phyloP scores from a whole-genome alignment of 2,329 filamentous ascomycete species.

The Penicillium sp. region DNA sequence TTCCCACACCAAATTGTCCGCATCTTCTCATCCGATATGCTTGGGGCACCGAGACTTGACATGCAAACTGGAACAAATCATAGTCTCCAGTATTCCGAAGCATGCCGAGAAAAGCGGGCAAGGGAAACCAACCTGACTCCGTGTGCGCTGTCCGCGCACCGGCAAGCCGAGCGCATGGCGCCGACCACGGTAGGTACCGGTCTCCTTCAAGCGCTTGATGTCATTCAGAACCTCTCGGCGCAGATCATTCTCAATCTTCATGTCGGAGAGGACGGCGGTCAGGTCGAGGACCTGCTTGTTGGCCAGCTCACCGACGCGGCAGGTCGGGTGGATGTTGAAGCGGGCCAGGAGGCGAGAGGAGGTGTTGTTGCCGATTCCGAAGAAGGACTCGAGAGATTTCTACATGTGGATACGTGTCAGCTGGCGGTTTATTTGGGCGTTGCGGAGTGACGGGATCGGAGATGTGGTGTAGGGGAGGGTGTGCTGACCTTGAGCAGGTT shows the following conservation, averaged over 20 bases:
- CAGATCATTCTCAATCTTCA: constrained; percentile 92
- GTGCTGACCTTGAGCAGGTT: constrained; percentile 72
- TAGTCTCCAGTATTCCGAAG: not conserved
- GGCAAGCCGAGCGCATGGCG: constrained; percentile 90
- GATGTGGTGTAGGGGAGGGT: constrained; percentile 4
- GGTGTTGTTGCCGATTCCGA: constrained; percentile 69
- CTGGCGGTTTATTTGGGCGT: constrained; percentile 2
- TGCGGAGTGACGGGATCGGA: not conserved
- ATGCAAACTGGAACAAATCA: not conserved
- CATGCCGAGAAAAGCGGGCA: not conserved
- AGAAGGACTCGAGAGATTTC: constrained; percentile 72
- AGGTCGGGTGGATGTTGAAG: constrained; percentile 78
- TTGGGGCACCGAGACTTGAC: not conserved
- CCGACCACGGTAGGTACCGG: constrained; percentile 82
- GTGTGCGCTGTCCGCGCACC: constrained; percentile 83
- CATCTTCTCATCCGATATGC: not conserved
- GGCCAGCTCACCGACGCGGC: constrained; percentile 69
- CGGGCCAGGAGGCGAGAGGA: constrained; percentile 77
- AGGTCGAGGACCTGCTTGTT: constrained; percentile 75
- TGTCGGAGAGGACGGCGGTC: constrained; percentile 76
- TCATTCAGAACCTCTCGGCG: constrained; percentile 74
- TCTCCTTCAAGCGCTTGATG: constrained; percentile 79
- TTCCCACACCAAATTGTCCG: not conserved
- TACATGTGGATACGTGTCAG: constrained; percentile 14
- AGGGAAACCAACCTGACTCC: constrained; percentile 58